A percentile compares a stretch with the other conserved stretches of the same genome.
Evolutionary conservation across 129 eudicot genomes (phyloP).

Genomic region (Flaveria linearis): DNA sequence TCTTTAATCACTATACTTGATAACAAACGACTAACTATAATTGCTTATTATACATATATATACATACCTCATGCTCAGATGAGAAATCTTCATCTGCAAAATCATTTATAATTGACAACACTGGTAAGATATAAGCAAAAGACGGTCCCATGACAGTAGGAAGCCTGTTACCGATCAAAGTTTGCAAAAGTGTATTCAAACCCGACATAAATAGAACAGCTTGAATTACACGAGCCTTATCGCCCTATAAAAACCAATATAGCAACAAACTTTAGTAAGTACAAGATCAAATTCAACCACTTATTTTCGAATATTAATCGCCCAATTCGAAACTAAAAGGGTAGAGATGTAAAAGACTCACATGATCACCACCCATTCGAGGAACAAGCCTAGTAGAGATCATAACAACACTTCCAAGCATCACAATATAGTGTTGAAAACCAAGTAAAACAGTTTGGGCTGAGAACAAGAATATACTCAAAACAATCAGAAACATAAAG

Average conservation of each 20-base stretch:
- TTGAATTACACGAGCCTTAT: constrained; percentile 92
- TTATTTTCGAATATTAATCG: not conserved
- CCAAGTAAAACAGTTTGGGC: constrained; percentile 70
- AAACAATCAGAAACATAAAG: not conserved
- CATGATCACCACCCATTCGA: constrained; percentile 80
- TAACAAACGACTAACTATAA: not conserved
- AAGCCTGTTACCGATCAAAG: constrained; percentile 79
- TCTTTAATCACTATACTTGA: not conserved
- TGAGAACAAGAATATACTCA: constrained; percentile 26
- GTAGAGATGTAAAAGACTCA: constrained; percentile 42
- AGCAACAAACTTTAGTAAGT: constrained; percentile 30
- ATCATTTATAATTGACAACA: constrained; percentile 61
- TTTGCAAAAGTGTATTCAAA: constrained; percentile 88
- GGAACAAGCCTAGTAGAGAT: constrained; percentile 80
- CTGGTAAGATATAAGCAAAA: constrained; percentile 72
- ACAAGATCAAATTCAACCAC: constrained; percentile 11
- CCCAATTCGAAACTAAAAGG: not conserved
- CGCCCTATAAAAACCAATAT: constrained; percentile 55
- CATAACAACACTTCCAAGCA: constrained; percentile 86
- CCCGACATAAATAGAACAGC: constrained; percentile 80
- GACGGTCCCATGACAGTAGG: constrained; percentile 99
- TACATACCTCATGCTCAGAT: constrained; percentile 65
- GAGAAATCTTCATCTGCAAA: constrained; percentile 47
- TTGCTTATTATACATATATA: not conserved
- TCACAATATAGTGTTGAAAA: constrained; percentile 94